Percentiles rank a stretch among this genome's conserved stretches.
phyloP scores from a whole-genome alignment of 2,329 filamentous ascomycete genomes.

The Clonostachys sp. region DNA sequence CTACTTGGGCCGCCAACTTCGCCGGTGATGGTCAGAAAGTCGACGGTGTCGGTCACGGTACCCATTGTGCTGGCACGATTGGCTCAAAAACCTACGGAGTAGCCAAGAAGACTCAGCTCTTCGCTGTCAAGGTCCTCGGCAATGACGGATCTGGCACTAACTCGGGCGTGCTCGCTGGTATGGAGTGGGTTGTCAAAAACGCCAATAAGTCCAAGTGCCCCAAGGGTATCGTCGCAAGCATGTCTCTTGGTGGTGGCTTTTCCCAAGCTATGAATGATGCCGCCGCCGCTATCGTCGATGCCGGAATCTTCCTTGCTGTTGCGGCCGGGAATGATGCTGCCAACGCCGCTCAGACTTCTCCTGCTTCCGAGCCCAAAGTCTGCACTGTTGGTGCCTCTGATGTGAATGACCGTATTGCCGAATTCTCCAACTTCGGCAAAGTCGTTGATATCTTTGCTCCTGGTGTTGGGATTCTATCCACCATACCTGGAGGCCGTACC shows the following conservation, averaged over 20 bases:
- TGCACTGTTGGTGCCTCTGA: slow-evolving; percentile 49
- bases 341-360: slow-evolving; percentile 39
- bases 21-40: slow-evolving; percentile 21
- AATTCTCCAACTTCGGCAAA: slow-evolving; percentile 48
- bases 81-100: slow-evolving; percentile 35
- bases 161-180: slow-evolving; percentile 36
- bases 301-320: slow-evolving; percentile 48
- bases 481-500: slow-evolving; percentile 37
- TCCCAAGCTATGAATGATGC: slow-evolving; percentile 45
- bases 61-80: slow-evolving; percentile 40
- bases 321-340: slow-evolving; percentile 47
- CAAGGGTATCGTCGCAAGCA: slow-evolving; percentile 45
- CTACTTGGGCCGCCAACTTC: slow-evolving; percentile 30
- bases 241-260: slow-evolving; percentile 47
- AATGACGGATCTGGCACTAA: slow-evolving; percentile 25
- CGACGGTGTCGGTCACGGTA: slow-evolving; percentile 41
- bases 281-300: slow-evolving; percentile 35
- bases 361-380: slow-evolving; percentile 38
- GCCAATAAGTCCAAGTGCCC: slow-evolving; percentile 25
- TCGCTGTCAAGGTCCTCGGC: slow-evolving; percentile 39
- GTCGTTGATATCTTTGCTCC: slow-evolving; percentile 47
- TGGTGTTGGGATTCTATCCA: slow-evolving; percentile 37
- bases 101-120: slow-evolving; percentile 36
- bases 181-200: slow-evolving; percentile 34
- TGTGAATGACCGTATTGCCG: slow-evolving; percentile 29